A percentile compares a stretch with the other conserved stretches of the same genome.
phyloP scores from a whole-genome alignment of 345 rosid genomes.

The Lepidium didymum region DNA sequence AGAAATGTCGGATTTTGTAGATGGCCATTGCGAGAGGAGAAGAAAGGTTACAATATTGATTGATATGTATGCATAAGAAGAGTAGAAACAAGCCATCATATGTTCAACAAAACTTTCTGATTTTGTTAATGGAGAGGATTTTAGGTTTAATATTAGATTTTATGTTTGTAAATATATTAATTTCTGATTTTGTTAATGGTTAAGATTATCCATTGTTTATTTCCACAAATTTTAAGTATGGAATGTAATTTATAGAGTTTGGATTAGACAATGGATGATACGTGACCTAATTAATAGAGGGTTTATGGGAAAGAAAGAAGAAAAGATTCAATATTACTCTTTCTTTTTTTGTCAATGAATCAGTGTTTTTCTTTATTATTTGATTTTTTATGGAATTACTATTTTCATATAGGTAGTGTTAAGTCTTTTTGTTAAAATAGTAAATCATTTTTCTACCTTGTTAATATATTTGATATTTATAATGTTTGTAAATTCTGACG shows the following conservation, averaged over 20 bases:
- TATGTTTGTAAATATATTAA: neutral
- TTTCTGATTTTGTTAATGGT: neutral
- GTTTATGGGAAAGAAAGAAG: neutral
- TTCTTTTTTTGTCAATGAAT: neutral
- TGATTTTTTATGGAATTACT: too few species aligned
- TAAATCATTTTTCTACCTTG: too few species aligned
- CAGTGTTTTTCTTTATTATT: too few species aligned
- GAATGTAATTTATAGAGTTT: neutral
- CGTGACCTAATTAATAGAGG: neutral
- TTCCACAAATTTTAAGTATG: neutral
- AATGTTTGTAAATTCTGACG: too few species aligned
- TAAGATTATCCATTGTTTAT: neutral
- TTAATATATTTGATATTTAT: too few species aligned
- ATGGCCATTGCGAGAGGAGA: slow-evolving; percentile 8
- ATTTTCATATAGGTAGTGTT: too few species aligned
- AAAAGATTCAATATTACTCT: neutral
- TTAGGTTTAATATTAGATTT: neutral
- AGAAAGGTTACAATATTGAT: neutral
- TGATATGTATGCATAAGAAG: neutral
- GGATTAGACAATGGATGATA: neutral
- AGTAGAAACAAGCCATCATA: neutral
- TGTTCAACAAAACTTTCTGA: neutral
- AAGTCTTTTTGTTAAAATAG: too few species aligned
- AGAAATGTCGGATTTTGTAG: neutral
- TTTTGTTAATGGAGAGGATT: neutral